Conservation (phyloP, 2,329 filamentous ascomycete genomes). For the Ophiostoma triangulosporum region DNA sequence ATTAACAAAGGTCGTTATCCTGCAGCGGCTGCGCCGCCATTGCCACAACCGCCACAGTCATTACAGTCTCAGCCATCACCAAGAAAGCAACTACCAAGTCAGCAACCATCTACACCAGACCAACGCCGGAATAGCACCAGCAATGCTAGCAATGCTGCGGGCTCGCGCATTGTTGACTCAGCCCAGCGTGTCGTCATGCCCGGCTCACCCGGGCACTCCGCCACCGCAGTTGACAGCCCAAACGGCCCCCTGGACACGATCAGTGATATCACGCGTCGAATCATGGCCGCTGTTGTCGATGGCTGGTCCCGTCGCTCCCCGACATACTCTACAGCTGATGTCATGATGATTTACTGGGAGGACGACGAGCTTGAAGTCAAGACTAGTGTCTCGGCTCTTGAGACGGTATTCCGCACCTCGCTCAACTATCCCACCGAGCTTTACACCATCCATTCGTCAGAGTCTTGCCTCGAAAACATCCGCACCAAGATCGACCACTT, state of each 20-base stretch:
- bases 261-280: slow-evolving; percentile 11
- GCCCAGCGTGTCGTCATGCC: background rate
- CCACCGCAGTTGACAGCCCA: background rate
- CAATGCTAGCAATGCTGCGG: background rate
- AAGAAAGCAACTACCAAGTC: background rate
- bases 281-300: slow-evolving; percentile 9
- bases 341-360: slow-evolving; percentile 13
- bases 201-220: background rate
- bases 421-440: slow-evolving; percentile 10
- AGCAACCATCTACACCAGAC: background rate
- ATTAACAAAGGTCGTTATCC: slow-evolving; percentile 2
- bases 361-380: slow-evolving; percentile 7
- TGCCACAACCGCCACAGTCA: background rate
- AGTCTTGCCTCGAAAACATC: slow-evolving; percentile 1
- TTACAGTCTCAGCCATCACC: no score
- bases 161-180: background rate
- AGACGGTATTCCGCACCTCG: slow-evolving; percentile 7
- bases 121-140: background rate
- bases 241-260: slow-evolving; percentile 6
- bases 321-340: slow-evolving; percentile 10
- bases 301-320: slow-evolving; percentile 11
- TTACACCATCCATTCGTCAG: slow-evolving; percentile 3
- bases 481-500: slow-evolving; percentile 7
- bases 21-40: background rate
- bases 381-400: slow-evolving; percentile 2